Evolutionary conservation across 2,329 filamentous ascomycete genomes (phyloP), one percentile per base, ranked within the genome.

Genomic region (Dothidotthia symphoricarpi): DNA sequence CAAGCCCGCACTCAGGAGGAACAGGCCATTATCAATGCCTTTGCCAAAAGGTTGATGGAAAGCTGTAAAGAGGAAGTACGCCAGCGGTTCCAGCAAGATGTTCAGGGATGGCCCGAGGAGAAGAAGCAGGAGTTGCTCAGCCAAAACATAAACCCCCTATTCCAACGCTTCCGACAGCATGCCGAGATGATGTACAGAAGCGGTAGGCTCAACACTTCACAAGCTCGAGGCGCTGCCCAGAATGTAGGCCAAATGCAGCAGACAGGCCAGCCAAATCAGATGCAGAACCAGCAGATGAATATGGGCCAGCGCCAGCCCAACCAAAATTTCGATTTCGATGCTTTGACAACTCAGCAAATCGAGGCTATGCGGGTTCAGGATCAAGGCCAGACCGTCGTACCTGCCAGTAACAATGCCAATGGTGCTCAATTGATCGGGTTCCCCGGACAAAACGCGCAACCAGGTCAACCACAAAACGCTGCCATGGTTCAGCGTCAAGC

Each of bases 321-420:
- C 28, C 45, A 61, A 31, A 57, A 64, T 0, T 64, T 74, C 36
- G 69, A 75, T 47, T 72, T 81, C 47, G 75, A 76, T 38, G 75
- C 78, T 28, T 73, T 82, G 26, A 70, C 79, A 39, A 76, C 75
- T 17, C 79, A 82, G 50, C 80, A 83, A 61, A 75, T 75, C 27
- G 79, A 80, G 47, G 79, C 77, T n/a, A 62, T 81, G 48, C 76
- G 78, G 35, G 75, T 75, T 12, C 77, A 80, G 52, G 76, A 82
- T 59, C 75, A 75, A 32, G 80, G 80, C 7, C 77, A 81, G 45
- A 67, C 77, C 28, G 80, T 82, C n/a, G 80, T 83, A 3, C 80
- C 80, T 8, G 80, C 78, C 6, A 83, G 78, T 60, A 78, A 76
- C 52, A 76, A 76, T 35, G 70, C 72, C 43, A 75, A 66, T 24